These are phyloP conservation scores for Spatholobus suberectus DNA, from an alignment of 306 rosid species.

Conservation along the genomic window DNA sequence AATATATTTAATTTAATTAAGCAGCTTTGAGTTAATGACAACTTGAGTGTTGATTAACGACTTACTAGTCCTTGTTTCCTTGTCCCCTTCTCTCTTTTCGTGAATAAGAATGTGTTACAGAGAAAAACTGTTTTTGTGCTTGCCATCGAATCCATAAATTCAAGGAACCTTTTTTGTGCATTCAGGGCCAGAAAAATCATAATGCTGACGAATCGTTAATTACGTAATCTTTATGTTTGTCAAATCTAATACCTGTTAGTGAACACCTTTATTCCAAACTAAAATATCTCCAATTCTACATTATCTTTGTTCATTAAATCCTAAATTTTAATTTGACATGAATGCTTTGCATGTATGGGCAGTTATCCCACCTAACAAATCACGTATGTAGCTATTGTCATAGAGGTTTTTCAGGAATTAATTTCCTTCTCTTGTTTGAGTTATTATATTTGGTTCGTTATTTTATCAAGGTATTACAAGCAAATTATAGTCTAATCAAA, in stretches of 20 bases:
- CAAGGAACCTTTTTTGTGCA: not conserved
- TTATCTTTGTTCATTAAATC: slow-evolving; percentile 2
- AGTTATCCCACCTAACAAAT: not conserved
- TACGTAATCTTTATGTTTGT: slow-evolving; percentile 2
- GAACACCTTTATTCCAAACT: not conserved
- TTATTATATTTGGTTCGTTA: not conserved
- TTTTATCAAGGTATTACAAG: slow-evolving; percentile 20
- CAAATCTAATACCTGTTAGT: not conserved
- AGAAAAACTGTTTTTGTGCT: slow-evolving; percentile 20
- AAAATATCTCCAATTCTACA: slow-evolving; percentile 9
- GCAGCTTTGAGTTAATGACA: not conserved
- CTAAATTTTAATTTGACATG: slow-evolving; percentile 1
- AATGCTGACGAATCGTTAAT: not conserved
- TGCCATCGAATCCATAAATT: not conserved
- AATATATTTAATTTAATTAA: slow-evolving; percentile 20
- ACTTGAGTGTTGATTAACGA: slow-evolving; percentile 6
- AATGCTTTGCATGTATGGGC: not conserved
- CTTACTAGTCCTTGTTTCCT: not conserved
- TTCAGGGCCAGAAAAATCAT: slow-evolving; percentile 9
- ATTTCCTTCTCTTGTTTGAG: slow-evolving; percentile 9
- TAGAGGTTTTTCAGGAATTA: not conserved
- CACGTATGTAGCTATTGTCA: slow-evolving; percentile 2
- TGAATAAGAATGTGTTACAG: not conserved
- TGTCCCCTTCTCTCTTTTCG: not conserved
- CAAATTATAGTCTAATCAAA: slow-evolving; percentile 30